phyloP scores from a whole-genome alignment of 306 rosid genomes.

The Gynostemma pentaphyllum region DNA sequence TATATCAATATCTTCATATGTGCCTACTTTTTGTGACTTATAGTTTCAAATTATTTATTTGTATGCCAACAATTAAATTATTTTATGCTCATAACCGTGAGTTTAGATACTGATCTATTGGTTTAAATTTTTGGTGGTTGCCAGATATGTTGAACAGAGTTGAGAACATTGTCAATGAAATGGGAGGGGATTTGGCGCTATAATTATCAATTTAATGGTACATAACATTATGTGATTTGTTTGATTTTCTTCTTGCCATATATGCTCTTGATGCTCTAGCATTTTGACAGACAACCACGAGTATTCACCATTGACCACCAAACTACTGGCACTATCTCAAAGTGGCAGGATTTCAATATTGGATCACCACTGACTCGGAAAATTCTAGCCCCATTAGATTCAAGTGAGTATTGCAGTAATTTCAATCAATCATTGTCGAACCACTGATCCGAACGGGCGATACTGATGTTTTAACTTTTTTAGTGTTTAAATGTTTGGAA shows the following conservation, averaged over 20 bases:
- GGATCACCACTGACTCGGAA: background rate
- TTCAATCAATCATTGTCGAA: background rate
- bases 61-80: background rate
- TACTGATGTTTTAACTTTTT: too few species aligned
- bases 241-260: background rate
- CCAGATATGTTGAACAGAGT: slow-evolving; percentile 78
- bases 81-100: background rate
- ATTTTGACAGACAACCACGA: too few species aligned
- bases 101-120: background rate
- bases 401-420: background rate
- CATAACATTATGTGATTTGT: background rate
- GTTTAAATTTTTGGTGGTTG: slow-evolving; percentile 4
- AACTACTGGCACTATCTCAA: background rate
- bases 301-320: background rate
- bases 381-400: background rate
- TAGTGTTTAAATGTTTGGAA: too few species aligned
- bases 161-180: slow-evolving; percentile 62
- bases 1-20: background rate
- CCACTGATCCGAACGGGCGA: too few species aligned
- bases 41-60: background rate
- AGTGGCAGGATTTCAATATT: background rate
- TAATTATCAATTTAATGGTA: slow-evolving; percentile 12
- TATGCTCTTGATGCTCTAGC: too few species aligned
- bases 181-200: slow-evolving; percentile 49
- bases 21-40: background rate